Base-by-base conservation (phyloP, 169 alveolate species). In the Plasmodium blacklocki region DNA sequence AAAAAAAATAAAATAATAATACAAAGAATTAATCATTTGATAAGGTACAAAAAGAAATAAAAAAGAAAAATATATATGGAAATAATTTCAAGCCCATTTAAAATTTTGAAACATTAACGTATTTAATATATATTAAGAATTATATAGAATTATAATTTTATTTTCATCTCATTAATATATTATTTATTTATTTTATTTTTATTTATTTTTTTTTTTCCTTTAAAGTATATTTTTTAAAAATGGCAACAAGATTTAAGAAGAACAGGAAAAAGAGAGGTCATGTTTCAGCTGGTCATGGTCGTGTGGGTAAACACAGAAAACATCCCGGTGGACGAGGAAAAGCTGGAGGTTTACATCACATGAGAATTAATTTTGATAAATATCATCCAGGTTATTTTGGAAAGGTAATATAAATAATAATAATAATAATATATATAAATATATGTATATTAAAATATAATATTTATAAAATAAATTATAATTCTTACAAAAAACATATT, bases 261-360 rank as follows among this genome's bases (percentile, higher is more conserved):
- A 96, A 97, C 83, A 96, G 99, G 88, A 98, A 98, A 96, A 95
- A 96, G 97, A 95, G 99, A 93, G 99, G 99, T 76, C 99, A 98
- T 94, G 99, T 98, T 74, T 97, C 99, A 39, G 97, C 96, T 59
- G 99, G 99, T 63, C 99, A 98, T 94, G 99, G 99, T 70, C 98
- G 99, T 95, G 97, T 98, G 67, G 99, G 99, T 60, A 98, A 98
- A 92, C 99, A 98, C 96, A 97, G 99, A 88, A 98, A 98, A 96
- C 99, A 98, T 94, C 99, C 99, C 29, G 99, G 99, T 75, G 99
- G 99, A 88, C 97, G 99, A 89, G 99, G 99, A 93, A 96, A 96
- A 86, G 99, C 99, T 73, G 99, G 99, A 76, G 99, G 99, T 80
- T 73, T 92, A 96, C 98, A 96, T 93, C 99, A 98, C 94, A 98